Percentiles rank a stretch among this genome's conserved stretches.
These are phyloP conservation scores for Penicillium sp. DNA, from an alignment of 2,329 filamentous ascomycete species.

Conservation along the genomic window DNA sequence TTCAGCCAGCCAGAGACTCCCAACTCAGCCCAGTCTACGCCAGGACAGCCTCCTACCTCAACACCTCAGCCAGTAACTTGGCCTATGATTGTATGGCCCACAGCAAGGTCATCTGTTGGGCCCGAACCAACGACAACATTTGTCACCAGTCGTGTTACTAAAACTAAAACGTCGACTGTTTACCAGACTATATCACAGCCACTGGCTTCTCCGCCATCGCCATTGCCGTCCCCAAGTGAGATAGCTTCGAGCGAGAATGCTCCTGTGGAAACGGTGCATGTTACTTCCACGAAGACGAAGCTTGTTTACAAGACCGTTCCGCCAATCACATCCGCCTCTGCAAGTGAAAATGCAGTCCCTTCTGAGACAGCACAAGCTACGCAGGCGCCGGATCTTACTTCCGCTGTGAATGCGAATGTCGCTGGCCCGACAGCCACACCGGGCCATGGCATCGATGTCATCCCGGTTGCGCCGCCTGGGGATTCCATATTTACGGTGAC, in stretches of 20 bases:
- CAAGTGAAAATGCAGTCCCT: not conserved
- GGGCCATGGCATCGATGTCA: constrained; percentile 3
- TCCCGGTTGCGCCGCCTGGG: constrained; percentile 16
- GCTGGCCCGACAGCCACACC: not conserved
- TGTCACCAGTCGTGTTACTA: not conserved
- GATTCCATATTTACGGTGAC: constrained; percentile 16
- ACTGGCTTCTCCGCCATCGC: not conserved
- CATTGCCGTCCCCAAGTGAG: not conserved
- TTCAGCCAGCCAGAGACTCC: not conserved
- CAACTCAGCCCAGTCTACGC: not conserved
- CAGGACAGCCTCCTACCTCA: not conserved
- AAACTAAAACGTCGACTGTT: not conserved
- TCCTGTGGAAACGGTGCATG: not conserved
- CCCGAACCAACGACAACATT: not conserved
- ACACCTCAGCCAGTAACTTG: not conserved
- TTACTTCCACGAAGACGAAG: not conserved
- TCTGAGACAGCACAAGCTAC: not conserved
- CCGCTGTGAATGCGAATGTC: not conserved
- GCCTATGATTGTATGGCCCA: constrained; percentile 3
- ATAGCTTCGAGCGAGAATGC: not conserved
- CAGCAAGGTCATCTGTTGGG: not conserved
- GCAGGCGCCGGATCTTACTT: not conserved
- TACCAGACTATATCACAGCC: not conserved
- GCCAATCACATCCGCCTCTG: not conserved
- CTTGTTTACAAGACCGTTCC: not conserved